phyloP scores from a whole-genome alignment of 208 protist species.

The Wallacemonas sp. region DNA sequence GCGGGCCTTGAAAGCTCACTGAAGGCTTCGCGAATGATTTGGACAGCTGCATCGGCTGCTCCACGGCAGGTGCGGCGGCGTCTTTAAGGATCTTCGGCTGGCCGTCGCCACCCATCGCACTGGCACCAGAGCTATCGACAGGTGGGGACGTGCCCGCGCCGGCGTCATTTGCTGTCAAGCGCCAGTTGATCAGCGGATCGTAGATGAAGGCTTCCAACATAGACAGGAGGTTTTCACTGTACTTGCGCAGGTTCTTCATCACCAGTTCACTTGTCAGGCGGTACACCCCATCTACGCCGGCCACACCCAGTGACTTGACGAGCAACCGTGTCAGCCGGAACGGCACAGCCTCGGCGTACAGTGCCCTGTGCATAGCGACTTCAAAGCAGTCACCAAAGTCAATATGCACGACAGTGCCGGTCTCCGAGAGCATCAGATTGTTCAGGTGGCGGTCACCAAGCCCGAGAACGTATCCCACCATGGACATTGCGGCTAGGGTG shows the following conservation, averaged over 20 bases:
- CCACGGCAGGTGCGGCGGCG: constrained; percentile 14
- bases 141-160: too few relatives aligned
- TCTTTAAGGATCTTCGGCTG: constrained; percentile 8
- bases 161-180: constrained; percentile 80
- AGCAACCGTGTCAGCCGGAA: constrained; percentile 99
- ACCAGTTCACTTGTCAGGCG: constrained; percentile 97
- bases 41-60: constrained; percentile 74
- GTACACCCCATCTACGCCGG: constrained; percentile 99
- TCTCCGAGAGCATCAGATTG: constrained; percentile 99
- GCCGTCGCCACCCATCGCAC: background rate
- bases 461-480: constrained; percentile 98
- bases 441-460: constrained; percentile 99
- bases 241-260: constrained; percentile 97
- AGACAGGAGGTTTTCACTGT: constrained; percentile 99
- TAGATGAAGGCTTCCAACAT: constrained; percentile 99
- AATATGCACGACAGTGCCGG: constrained; percentile 99
- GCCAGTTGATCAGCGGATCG: constrained; percentile 99
- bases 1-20: background rate
- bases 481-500: constrained; percentile 99
- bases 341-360: constrained; percentile 99
- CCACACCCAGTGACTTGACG: constrained; percentile 98
- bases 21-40: constrained; percentile 56
- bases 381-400: constrained; percentile 99
- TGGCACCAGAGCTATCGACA: background rate
- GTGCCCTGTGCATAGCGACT: constrained; percentile 97